Evolutionary conservation across 2,329 filamentous ascomycete genomes (phyloP), one percentile per base, ranked within the genome.

Genomic region (Aspergillus sp.): DNA sequence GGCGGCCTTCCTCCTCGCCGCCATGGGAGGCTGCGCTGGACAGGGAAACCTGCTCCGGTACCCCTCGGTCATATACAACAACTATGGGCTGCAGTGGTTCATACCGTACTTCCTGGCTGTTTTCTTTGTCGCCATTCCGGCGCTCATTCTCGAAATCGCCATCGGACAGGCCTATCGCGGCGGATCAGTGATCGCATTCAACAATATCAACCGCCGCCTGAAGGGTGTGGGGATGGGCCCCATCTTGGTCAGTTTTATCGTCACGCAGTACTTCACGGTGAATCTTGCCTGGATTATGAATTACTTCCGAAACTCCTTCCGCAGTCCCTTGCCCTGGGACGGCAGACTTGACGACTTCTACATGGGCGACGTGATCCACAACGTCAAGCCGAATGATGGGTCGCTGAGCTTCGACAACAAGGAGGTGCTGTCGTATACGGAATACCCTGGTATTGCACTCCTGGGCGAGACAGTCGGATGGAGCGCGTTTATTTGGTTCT

Each of bases 11-110:
- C 71, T 85, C 5, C 79, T 85, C 24, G 82, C 83, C 17, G 79
- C 82, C 3, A 84, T 85, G 81, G 82, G 83, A 43, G 83, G 83
- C 50, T 83, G 80, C 62, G 81, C 81, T 1, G 83, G 83, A 48
- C 82, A 84, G 72, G 83, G 83, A 26, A 85, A 85, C 64, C 73
- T 85, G 22, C 74, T 85, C 18, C 77, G 83, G 26, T 85, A 85
- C 58, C 83, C 83, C 2, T 84, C 81, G 0, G 80, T 83, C 39
- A 78, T 84, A 2, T 85, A 83, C 76, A 85, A 85, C 71, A 85
- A 85, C 66, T 77, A 83, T 55, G 83, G 83, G 3, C 72, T 85
- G 5, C 83, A 85, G 63, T 85, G 83, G 83, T 85, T 84, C 67
- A 79, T 85, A 17, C 83, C 83, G 0, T 85, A 85, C 59, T 66